phyloP scores from a whole-genome alignment of 1,139 yeast species.

The Zygoascus meyerae region DNA sequence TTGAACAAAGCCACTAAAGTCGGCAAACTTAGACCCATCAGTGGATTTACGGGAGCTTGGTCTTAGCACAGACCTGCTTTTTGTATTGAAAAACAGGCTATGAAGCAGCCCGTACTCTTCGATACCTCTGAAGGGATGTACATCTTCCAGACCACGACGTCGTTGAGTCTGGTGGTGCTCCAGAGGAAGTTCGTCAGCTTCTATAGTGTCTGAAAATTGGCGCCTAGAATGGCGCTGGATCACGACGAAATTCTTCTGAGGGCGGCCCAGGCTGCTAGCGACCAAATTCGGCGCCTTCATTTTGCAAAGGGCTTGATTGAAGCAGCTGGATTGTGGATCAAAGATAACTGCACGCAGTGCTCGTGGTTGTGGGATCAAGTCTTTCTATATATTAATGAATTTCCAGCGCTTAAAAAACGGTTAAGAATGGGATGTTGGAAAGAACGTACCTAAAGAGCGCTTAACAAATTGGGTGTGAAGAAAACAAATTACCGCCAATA shows the following conservation, averaged over 20 bases:
- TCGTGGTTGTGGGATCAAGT: no score
- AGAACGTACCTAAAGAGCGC: no score
- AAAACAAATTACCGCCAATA: no score
- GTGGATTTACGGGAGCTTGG: neutral
- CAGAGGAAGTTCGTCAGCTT: neutral
- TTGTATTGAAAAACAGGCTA: constrained; percentile 8
- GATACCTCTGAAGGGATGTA: constrained; percentile 10
- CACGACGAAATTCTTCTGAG: neutral
- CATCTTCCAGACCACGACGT: constrained; percentile 1
- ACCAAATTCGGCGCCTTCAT: constrained; percentile 8
- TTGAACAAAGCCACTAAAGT: constrained; percentile 16
- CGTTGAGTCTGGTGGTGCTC: neutral
- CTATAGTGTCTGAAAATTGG: constrained; percentile 2
- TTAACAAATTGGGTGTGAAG: no score
- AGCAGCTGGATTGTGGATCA: no score
- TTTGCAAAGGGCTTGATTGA: no score
- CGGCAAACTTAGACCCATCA: neutral
- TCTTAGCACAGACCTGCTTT: neutral
- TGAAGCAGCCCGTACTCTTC: constrained; percentile 13
- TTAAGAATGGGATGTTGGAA: no score
- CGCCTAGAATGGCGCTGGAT: neutral
- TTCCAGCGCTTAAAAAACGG: no score
- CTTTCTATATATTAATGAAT: no score
- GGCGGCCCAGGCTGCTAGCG: constrained; percentile 5
- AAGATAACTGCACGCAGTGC: no score